phyloP scores from a whole-genome alignment of 495 filamentous ascomycete genomes.

The Daldinia grandis region DNA sequence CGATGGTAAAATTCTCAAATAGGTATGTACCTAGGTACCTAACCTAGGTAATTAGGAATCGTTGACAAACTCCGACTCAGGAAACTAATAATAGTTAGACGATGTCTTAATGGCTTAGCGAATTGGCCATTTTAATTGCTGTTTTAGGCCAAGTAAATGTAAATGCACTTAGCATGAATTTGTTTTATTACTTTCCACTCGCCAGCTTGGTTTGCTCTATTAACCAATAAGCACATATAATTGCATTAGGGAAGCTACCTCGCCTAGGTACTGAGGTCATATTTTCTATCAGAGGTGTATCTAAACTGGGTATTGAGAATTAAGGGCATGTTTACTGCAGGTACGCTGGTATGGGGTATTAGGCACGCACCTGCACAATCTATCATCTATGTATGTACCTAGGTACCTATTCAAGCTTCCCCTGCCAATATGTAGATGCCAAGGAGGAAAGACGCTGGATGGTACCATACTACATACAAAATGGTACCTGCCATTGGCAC shows the following conservation, averaged over 20 bases:
- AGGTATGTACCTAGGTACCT: constrained; percentile 5
- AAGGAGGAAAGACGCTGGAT: constrained; percentile 31
- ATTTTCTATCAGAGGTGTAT: not conserved
- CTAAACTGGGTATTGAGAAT: no score
- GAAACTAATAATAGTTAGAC: constrained; percentile 31
- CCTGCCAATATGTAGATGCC: constrained; percentile 22
- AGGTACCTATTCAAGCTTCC: constrained; percentile 15
- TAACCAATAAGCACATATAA: not conserved
- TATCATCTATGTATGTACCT: no score
- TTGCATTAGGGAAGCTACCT: not conserved
- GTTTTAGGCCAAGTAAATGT: constrained; percentile 18
- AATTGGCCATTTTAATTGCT: constrained; percentile 26
- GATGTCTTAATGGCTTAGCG: constrained; percentile 11
- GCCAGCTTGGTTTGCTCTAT: not conserved
- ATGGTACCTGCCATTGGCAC: constrained; percentile 28
- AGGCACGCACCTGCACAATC: constrained; percentile 28
- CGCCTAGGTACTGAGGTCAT: no score
- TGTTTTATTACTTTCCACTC: not conserved
- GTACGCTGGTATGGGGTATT: constrained; percentile 16
- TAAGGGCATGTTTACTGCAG: constrained; percentile 21
- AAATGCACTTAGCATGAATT: constrained; percentile 1
- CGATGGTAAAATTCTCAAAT: constrained; percentile 12
- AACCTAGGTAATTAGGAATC: constrained; percentile 24
- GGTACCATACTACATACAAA: constrained; percentile 2
- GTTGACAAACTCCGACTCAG: constrained; percentile 4